Evolutionary conservation across 2,329 filamentous ascomycete genomes (phyloP).

Genomic region (Epichloe gansuensis): DNA sequence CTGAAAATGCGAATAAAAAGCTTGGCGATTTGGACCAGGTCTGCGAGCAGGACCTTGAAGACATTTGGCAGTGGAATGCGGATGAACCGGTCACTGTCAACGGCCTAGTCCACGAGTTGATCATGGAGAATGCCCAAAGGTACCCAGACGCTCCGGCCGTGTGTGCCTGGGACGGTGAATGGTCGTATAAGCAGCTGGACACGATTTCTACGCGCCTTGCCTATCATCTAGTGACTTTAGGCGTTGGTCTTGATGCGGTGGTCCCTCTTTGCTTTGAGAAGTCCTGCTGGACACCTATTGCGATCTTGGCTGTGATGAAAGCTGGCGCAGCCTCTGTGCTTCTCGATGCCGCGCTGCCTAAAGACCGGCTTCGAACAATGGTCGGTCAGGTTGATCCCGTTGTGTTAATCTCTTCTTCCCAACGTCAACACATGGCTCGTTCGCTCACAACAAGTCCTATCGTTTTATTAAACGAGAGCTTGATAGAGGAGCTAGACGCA

Average conservation of each 20-base stretch:
- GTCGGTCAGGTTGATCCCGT: constrained; percentile 6
- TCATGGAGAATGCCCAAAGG: no score
- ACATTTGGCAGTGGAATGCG: no score
- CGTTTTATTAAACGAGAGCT: neutral
- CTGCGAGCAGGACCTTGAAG: no score
- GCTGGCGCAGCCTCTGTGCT: neutral
- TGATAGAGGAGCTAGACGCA: neutral
- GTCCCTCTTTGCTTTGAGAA: constrained; percentile 2
- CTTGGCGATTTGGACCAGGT: no score
- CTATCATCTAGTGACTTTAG: constrained; percentile 1
- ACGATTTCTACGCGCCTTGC: constrained; percentile 1
- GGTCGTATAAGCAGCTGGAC: constrained; percentile 23
- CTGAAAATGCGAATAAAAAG: no score
- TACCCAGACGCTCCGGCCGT: constrained; percentile 1
- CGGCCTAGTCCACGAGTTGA: no score
- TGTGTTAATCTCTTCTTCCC: constrained; percentile 9
- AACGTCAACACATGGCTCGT: no score
- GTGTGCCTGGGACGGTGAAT: constrained; percentile 24
- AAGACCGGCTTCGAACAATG: constrained; percentile 8
- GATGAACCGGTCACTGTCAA: no score
- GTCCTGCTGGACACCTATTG: constrained; percentile 2
- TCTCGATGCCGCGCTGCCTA: constrained; percentile 9
- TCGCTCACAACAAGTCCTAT: neutral
- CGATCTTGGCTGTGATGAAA: neutral
- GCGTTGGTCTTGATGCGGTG: neutral